Evolutionary conservation across 441 rosid genomes (phyloP).

Genomic region (Populus hybrid): DNA sequence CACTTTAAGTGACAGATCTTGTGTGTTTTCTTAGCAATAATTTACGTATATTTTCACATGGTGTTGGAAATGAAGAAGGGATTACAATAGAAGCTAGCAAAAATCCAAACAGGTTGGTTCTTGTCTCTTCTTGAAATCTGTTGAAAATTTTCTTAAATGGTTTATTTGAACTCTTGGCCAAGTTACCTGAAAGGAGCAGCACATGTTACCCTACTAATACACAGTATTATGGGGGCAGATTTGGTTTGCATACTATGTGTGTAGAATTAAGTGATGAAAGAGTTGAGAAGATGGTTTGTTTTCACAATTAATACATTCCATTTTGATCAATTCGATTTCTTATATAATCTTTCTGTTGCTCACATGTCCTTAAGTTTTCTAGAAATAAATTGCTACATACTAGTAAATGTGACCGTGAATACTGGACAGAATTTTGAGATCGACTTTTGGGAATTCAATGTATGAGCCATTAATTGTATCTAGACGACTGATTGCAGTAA

Average conservation of each 20-base stretch:
- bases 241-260: neutral
- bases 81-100: conserved; percentile 52
- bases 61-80: conserved; percentile 46
- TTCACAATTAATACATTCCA: neutral
- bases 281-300: neutral
- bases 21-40: conserved; percentile 43
- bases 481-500: neutral
- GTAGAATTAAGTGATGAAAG: neutral
- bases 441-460: neutral
- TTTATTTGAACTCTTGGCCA: neutral
- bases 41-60: conserved; percentile 51
- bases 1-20: conserved; percentile 21
- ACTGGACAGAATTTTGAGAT: neutral
- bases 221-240: neutral
- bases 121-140: neutral
- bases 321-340: neutral
- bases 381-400: neutral
- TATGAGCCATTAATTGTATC: neutral
- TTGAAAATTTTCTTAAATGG: neutral
- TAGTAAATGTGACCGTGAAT: neutral
- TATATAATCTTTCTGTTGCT: neutral
- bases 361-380: neutral
- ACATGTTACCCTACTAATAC: neutral
- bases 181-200: neutral
- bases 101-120: conserved; percentile 46